These are phyloP conservation scores for Helianthus tuberosus DNA, from an alignment of 129 eudicot genomes.

Conservation along the genomic window DNA sequence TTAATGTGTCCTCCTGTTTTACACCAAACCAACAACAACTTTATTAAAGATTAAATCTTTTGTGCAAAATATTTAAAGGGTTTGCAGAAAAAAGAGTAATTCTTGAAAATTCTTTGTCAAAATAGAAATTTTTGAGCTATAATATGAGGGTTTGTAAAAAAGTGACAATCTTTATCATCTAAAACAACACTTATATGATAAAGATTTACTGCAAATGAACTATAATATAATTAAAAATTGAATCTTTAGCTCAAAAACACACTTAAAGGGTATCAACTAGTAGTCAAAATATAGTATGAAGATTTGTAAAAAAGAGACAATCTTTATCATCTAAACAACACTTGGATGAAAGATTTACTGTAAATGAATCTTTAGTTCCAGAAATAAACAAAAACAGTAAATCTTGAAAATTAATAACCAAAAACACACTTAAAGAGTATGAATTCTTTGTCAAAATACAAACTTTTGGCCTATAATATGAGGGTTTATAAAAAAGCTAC, in stretches of 20 bases:
- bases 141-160: neutral
- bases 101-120: neutral
- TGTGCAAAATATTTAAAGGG: neutral
- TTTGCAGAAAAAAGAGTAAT: neutral
- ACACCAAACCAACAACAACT: slow-evolving; percentile 8
- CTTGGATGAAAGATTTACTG: too few relatives aligned
- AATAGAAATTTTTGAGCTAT: neutral
- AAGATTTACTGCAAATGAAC: too few relatives aligned
- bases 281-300: neutral
- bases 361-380: too few relatives aligned
- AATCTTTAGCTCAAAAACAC: neutral
- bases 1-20: slow-evolving; percentile 91
- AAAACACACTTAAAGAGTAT: neutral
- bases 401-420: too few relatives aligned
- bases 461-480: neutral
- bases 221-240: too few relatives aligned
- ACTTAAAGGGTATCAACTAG: neutral
- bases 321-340: neutral
- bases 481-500: neutral
- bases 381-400: too few relatives aligned
- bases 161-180: neutral
- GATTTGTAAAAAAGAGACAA: neutral
- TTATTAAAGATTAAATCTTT: neutral
- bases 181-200: neutral
- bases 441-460: neutral